A percentile compares a stretch with the other conserved stretches of the same genome.
These are phyloP conservation scores for Dendrocalamus sinicus DNA, from an alignment of 176 grass and related monocot species.

Conservation along the genomic window DNA sequence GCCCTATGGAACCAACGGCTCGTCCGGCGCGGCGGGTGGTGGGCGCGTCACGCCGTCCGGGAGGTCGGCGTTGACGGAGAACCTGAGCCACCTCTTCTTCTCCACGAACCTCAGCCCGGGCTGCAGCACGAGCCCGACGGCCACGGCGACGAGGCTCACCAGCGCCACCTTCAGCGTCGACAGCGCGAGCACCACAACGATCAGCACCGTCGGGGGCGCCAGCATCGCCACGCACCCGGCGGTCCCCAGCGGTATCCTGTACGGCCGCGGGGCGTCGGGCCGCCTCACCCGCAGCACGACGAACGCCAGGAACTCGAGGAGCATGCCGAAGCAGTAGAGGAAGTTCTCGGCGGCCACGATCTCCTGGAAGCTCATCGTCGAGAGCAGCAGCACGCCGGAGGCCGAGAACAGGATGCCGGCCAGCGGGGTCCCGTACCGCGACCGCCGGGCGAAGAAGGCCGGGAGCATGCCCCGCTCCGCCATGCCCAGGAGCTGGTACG, in stretches of 20 bases:
- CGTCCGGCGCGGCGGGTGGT: conserved; percentile 24
- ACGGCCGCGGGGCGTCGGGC: too few relatives aligned
- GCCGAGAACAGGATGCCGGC: not conserved
- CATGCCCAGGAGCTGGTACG: not conserved
- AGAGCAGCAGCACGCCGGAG: not conserved
- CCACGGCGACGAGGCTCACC: not conserved
- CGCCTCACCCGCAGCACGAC: too few relatives aligned
- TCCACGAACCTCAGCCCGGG: not conserved
- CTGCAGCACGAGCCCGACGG: not conserved
- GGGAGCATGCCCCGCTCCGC: not conserved
- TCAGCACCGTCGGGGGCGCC: not conserved
- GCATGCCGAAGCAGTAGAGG: too few relatives aligned
- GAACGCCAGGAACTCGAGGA: too few relatives aligned
- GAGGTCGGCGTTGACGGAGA: not conserved
- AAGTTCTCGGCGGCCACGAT: too few relatives aligned
- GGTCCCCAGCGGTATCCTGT: too few relatives aligned
- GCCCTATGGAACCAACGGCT: conserved; percentile 42
- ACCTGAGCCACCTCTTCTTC: not conserved
- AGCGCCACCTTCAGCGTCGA: too few relatives aligned
- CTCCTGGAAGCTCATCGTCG: not conserved
- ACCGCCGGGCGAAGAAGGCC: not conserved
- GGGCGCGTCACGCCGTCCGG: not conserved
- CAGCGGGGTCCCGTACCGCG: not conserved
- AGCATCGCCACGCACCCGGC: not conserved
- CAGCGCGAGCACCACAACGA: not conserved